Conservation (phyloP, 2,329 filamentous ascomycete genomes). For the Aspergillus nomiae region DNA sequence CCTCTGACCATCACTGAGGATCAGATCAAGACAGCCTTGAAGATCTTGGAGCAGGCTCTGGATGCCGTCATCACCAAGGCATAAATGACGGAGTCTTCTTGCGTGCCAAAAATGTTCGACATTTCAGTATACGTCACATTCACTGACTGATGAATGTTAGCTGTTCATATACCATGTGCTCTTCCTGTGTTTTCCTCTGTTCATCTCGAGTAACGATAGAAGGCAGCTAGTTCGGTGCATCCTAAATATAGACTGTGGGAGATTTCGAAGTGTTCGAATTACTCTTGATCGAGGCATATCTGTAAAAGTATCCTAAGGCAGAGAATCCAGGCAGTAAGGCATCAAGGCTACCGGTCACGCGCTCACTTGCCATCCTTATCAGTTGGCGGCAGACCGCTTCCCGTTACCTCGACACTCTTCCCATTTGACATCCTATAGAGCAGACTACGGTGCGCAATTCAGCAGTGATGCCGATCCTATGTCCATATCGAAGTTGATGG, state of each 20-base stretch:
- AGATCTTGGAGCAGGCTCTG: conserved; percentile 72
- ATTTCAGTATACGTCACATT: neutral
- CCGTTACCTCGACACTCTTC: neutral
- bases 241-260: neutral
- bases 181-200: neutral
- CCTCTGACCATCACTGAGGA: conserved; percentile 76
- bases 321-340: neutral
- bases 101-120: neutral
- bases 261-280: neutral
- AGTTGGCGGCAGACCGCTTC: neutral
- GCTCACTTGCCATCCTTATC: conserved; percentile 1
- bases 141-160: neutral
- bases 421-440: neutral
- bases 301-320: neutral
- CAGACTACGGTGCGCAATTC: neutral
- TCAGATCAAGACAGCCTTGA: conserved; percentile 77
- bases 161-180: conserved; percentile 2
- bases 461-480: neutral
- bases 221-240: neutral
- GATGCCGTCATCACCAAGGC: conserved; percentile 53
- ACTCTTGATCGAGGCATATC: neutral
- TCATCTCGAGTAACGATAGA: neutral
- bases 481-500: neutral
- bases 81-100: conserved; percentile 6
- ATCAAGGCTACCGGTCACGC: neutral